phyloP scores from a whole-genome alignment of 1,139 yeast species.

The Nakaseomyces uthaithaninus region DNA sequence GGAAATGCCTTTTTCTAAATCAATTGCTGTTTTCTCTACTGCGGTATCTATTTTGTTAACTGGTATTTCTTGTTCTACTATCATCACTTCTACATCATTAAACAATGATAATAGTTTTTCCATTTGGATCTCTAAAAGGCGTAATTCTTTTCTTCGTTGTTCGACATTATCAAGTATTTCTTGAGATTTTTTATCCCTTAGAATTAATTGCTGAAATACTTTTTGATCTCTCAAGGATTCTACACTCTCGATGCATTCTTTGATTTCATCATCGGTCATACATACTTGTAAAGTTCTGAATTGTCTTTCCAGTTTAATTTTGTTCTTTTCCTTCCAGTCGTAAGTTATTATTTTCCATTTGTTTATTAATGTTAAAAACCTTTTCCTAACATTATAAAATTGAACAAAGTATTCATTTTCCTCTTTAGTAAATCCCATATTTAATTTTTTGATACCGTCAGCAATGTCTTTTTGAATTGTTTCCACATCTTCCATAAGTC shows the following conservation, averaged over 20 bases:
- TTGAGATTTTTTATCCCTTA: conserved; percentile 90
- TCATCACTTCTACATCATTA: conserved; percentile 93
- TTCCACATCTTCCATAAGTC: not conserved
- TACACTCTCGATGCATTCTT: conserved; percentile 77
- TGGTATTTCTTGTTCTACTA: conserved; percentile 88
- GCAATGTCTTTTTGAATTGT: not conserved
- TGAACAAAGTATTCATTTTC: conserved; percentile 82
- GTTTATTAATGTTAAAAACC: conserved; percentile 78
- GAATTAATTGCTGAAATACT: conserved; percentile 89
- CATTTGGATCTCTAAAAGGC: conserved; percentile 90
- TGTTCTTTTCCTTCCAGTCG: conserved; percentile 73
- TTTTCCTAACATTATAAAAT: conserved; percentile 79
- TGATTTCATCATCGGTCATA: conserved; percentile 77
- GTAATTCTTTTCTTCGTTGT: conserved; percentile 89
- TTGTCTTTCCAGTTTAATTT: conserved; percentile 87
- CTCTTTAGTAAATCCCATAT: conserved; percentile 38
- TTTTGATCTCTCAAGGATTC: conserved; percentile 65
- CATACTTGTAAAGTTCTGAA: conserved; percentile 87
- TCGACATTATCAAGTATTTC: conserved; percentile 93
- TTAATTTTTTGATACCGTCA: not conserved
- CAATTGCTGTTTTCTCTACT: conserved; percentile 74
- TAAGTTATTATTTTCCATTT: conserved; percentile 82
- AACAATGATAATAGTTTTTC: conserved; percentile 90
- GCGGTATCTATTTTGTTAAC: conserved; percentile 77
- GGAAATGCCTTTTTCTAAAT: conserved; percentile 88